Base-by-base conservation (phyloP, 805 yeast species). In the Maudiozyma serrabonitensis region DNA sequence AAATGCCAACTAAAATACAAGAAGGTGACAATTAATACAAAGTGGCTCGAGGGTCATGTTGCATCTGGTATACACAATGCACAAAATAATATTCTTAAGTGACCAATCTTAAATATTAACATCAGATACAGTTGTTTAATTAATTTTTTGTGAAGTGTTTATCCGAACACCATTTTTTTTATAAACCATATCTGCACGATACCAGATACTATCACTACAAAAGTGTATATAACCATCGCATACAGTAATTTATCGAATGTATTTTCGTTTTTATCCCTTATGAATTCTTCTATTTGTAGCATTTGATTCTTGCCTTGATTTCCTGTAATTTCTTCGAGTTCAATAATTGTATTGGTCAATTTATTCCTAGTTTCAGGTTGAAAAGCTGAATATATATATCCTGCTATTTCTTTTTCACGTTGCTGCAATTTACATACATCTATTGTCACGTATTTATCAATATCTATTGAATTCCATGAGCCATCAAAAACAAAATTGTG, bases 401-500 rank as follows among this genome's bases (percentile, higher is more conserved):
- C 9, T 15, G 38, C 19, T 26, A 16, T n/a, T 8, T 16, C 18
- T 11, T 15, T 35, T 16, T 35, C 18, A 35, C 18, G 18, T 35
- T 35, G 38, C 6, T 35, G 19, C 9, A 35, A 46, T 8, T 52
- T 45, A 6, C 54, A 56, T 9, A 63, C 45, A 15, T 53, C 49
- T 8, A 63, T 39, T 6, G 59, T 42, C 19, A 64, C 51, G 15
- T 46, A 47, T 45, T 60, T 61, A 18, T 49, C 53, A 8, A 52
- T 44, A 48, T 65, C 68, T 13, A 57, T 47, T 16, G 62, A 55
- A 12, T 54, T 47, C 74, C 74, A 70, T 3, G 73, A 68, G 2
- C 60, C 56, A 53, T 70, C 73, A 37, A 44, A 57, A 7, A 64
- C 62, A 16, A 52, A 31, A 48, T 69, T 69, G 6, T 51, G 43